Evolutionary conservation across 768 basidiomycete species (phyloP), one percentile per base, ranked within the genome.

Genomic region (Punctularia strigosozonata): DNA sequence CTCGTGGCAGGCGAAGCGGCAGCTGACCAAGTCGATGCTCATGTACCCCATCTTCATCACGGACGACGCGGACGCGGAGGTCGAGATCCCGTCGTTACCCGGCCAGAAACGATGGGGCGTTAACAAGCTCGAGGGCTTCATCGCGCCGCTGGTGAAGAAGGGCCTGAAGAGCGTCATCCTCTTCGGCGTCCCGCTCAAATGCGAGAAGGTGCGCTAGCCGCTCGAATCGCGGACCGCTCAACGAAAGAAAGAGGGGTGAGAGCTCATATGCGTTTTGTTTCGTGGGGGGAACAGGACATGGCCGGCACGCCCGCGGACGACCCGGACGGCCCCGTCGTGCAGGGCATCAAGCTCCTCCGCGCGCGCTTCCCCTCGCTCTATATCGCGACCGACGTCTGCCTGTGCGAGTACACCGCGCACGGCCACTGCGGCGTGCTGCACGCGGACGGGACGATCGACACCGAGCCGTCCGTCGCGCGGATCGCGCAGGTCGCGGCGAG

Each of bases 11-110:
- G 70, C 74, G 19, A 75, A 76, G 42, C 77, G 82, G 35, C 69
- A 74, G 42, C 73, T 92, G 52, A 79, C 80, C 19, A 92, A 89
- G 57, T 73, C 75, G 47, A 95, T 97, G 91, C 72, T 99, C 60
- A 97, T 97, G 86, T 99, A 98, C 59, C 95, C 95, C 5, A 91
- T 99, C 52, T 97, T 99, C 57, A 84, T 98, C 50, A 90, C 91
- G 14, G 94, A 98, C 59, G 89, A 97, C 43, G 80, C 89, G 2
- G 71, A 90, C 43, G 87, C 89, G 5, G 73, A 75, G 55, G 78
- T 80, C 36, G 69, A 74, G 43, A 91, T 98, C 47, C 52, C 71
- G 0, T 68, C 76, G 17, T 65, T 97, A 6, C 92, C 91, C 5
- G 86, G 81, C 5, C 92, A 97, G 56, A 73, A 80, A 38, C 64